Evolutionary conservation across 805 yeast genomes (phyloP), one percentile per base, ranked within the genome.

Genomic region (Saccharomycopsis selenospora): DNA sequence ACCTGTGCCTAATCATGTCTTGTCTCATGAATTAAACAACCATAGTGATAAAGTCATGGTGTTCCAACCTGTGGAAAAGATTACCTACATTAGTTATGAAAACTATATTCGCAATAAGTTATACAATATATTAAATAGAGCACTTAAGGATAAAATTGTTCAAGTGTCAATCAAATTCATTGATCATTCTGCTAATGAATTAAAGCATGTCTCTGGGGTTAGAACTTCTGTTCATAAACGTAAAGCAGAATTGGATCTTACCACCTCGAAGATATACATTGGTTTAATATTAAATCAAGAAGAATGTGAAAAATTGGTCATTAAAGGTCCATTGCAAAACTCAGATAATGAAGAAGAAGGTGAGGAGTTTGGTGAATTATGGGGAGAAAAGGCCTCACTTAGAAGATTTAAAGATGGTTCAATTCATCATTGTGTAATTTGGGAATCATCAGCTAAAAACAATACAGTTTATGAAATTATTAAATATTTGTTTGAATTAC

Each of bases 341-440:
- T 52, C 62, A 23, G 29, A 27, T 8, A 27, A 27, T 20, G 67
- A 68, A 38, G 79, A 73, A 13, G 77, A 67, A 24, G 77, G 81
- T n/a, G 68, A 75, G 4, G 71, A 74, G 47, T 93, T 93, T 68
- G 77, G 85, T 56, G 67, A 77, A 4, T 90, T 93, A 61, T 93
- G 99, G 99, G 97, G 97, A 8, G 60, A 75, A 7, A 82, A 78
- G 55, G 80, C 95, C 0, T 86, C 93, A 11, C 71, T 93, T 48
- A 79, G 99, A 70, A 79, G 93, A 62, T 93, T 91, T 69, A 89
- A 86, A 60, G 96, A 93, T 65, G 97, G 97, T 33, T 72, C 83
- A 3, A 89, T 93, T 51, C 82, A 79, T 53, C 95, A 93, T 65
- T 85, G 95, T 62, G 95, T 93, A 48, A 83, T 89, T 26, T 93